Evolutionary conservation across 805 yeast species (phyloP), one percentile per base, ranked within the genome.

Genomic region (Vanderwaltozyma tropicalis): DNA sequence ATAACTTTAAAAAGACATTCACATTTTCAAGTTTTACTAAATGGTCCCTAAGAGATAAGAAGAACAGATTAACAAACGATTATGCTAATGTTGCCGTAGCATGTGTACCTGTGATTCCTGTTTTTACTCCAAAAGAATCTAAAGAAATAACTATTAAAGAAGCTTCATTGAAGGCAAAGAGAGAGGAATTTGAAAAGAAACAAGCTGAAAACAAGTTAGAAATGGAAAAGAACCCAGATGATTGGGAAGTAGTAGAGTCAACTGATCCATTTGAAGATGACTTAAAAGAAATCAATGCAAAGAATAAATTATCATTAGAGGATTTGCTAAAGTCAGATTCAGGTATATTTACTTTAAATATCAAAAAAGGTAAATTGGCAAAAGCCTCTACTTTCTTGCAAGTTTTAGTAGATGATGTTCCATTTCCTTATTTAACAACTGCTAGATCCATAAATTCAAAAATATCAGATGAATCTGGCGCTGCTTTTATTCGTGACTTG

Each of bases 401-500:
- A 45, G 61, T 74, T 13, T 62, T 78, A 37, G 67, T 80, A 43
- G 94, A 83, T 57, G 88, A 82, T 49, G 63, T 67, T 28, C 66
- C 69, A 1, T 70, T 66, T 35, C 86, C 92, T 2, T 67, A 75
- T 2, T 75, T 72, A 40, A 66, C 67, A 7, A 63, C 82, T 1
- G 56, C 72, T 10, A 71, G 65, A 48, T 55, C 76, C 2, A 67
- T 60, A 22, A 73, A 73, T 24, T 68, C 69, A 35, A 53, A 44
- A 11, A 55, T 81, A 22, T 50, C 67, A 18, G 52, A 69, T 13
- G 72, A 74, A n/a, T 54, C 60, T 18, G 80, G 78, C 16, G 74
- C 69, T 42, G 73, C 72, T 0, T 81, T 81, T 46, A 66, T 83
- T 35, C 73, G 94, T 57, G 92, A 83, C 55, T 67, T 83, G 49